Evolutionary conservation across 768 basidiomycete species (phyloP), one percentile per base, ranked within the genome.

Genomic region (Xerocomellus dryophilus): DNA sequence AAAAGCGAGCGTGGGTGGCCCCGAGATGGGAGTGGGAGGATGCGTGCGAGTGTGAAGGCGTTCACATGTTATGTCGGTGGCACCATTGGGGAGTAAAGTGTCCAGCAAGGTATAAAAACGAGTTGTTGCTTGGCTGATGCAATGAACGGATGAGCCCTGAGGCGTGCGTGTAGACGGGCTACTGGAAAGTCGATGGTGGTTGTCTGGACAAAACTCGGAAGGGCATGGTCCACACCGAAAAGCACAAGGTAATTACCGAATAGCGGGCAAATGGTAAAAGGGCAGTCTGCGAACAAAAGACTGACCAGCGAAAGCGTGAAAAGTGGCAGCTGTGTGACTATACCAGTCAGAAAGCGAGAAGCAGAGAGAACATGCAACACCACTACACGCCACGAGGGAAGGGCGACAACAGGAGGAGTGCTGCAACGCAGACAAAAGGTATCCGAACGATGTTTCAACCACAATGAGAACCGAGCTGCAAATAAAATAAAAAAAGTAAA

Each of bases 401-500:
- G 52, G 46, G 61, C 60, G 63, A 72, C 65, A 67, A 67, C 66
- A 71, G 52, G 61, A 56, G 55, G 48, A 47, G 44, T 47, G 61
- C 63, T 61, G 63, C 53, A 47, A 46, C 21, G 58, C 64, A 67
- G 54, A 56, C 47, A 53, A 65, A 65, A 71, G 67, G 69, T 71
- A 71, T 72, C 69, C 69, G 69, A 71, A 67, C 50, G 52, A 62
- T 36, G 58, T 57, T 56, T 68, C 62, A 55, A 71, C 61, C 66
- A 61, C 61, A 54, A 61, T 72, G 70, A 71, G 69, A 71, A 66
- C 58, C 59, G 63, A 63, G 57, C 52, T 55, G 60, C 48, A 67
- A 71, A 72, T 69, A 72, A 63, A 70, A 69, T 71, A 70, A 66
- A 66, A 66, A 66, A 67, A 67, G 58, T 53, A 60, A 55, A 65